Percentiles rank a stretch among this genome's conserved stretches.
phyloP scores from a whole-genome alignment of 148 eudicot species.

The Limonium bicolor region DNA sequence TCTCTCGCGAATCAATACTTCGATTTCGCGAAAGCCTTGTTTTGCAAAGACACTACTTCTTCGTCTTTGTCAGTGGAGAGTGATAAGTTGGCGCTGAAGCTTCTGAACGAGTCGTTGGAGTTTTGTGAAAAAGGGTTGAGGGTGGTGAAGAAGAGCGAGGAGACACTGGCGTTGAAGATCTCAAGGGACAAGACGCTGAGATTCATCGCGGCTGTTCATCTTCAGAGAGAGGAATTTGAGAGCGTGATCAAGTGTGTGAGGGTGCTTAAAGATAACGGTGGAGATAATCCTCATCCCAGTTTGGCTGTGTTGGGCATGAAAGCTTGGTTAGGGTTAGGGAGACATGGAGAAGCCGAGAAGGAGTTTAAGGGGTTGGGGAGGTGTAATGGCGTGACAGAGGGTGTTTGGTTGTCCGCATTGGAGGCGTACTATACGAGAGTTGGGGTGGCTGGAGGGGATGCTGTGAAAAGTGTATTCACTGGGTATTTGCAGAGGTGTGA shows the following conservation, averaged over 20 bases:
- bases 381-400: constrained; percentile 69
- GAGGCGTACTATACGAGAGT: constrained; percentile 74
- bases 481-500: constrained; percentile 71
- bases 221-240: constrained; percentile 82
- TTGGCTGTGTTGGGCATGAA: constrained; percentile 92
- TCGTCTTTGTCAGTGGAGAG: too few relatives aligned
- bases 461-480: constrained; percentile 64
- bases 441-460: constrained; percentile 75
- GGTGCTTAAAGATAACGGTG: constrained; percentile 50
- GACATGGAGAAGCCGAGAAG: constrained; percentile 76
- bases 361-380: constrained; percentile 73
- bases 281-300: constrained; percentile 64
- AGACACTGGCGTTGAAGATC: constrained; percentile 36
- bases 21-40: constrained; percentile 40
- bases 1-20: constrained; percentile 57
- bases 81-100: constrained; percentile 54
- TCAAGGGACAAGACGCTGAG: constrained; percentile 56
- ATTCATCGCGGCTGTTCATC: constrained; percentile 76
- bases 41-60: constrained; percentile 25
- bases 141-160: constrained; percentile 50
- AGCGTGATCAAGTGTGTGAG: constrained; percentile 86
- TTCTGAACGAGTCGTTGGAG: constrained; percentile 83
- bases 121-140: constrained; percentile 68
- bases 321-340: constrained; percentile 86
- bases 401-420: constrained; percentile 82